Conservation (phyloP, 441 rosid species). For the Populus hybrid region DNA sequence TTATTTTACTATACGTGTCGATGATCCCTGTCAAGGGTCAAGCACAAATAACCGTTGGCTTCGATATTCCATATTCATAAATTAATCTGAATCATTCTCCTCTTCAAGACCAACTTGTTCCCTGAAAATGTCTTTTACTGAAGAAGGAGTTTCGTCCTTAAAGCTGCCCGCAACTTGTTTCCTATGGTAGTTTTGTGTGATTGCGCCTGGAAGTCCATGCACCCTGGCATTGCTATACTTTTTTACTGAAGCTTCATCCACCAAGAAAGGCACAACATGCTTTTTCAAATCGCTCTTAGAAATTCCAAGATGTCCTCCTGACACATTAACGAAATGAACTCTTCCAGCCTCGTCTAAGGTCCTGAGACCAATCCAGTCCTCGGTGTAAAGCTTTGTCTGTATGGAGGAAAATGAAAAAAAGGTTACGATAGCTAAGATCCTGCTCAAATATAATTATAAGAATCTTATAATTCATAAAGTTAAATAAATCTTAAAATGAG, state of each 20-base stretch:
- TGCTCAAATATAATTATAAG: neutral
- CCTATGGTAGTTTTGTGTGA: conserved; percentile 12
- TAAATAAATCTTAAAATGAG: neutral
- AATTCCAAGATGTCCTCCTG: conserved; percentile 62
- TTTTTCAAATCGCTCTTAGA: conserved; percentile 44
- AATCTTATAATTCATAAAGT: neutral
- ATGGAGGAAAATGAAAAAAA: neutral
- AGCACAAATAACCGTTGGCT: neutral
- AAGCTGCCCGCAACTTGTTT: conserved; percentile 5
- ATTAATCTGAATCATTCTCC: conserved; percentile 1
- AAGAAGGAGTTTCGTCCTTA: conserved; percentile 18
- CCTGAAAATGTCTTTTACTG: conserved; percentile 28
- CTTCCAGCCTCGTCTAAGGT: conserved; percentile 51
- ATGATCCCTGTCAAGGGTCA: neutral
- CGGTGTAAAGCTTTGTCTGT: conserved; percentile 62
- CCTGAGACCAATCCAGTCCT: conserved; percentile 76
- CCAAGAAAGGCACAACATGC: conserved; percentile 53
- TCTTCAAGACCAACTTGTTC: conserved; percentile 28
- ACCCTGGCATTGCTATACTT: neutral
- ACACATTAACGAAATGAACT: conserved; percentile 47
- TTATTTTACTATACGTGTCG: neutral
- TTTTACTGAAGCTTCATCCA: conserved; percentile 17
- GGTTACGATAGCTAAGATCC: neutral
- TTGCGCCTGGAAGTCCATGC: conserved; percentile 9
- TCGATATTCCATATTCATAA: neutral